Evolutionary conservation across 805 yeast genomes (phyloP), one percentile per base, ranked within the genome.

Genomic region (Candida andamanensis): DNA sequence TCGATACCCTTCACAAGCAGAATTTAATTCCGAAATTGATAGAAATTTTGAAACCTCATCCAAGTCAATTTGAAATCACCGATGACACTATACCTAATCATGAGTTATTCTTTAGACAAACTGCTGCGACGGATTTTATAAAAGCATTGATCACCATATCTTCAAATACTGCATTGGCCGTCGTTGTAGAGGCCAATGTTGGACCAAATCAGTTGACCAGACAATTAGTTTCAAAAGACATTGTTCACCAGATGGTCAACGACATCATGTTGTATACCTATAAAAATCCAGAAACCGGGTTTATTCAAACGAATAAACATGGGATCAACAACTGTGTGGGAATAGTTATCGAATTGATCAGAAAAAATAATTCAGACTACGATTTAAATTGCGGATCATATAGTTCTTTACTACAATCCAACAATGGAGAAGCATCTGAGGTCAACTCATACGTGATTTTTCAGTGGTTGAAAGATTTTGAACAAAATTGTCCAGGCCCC

Each of bases 201-300:
- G 98, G 98, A 1, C 97, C 98, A 2, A 92, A 92, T 52, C 96
- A 86, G 52, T 67, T 92, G 23, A 86, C 96, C 3, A 72, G 98
- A 42, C 90, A 90, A 55, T 67, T 92, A 19, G 97, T 89, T 10
- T 80, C 94, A 12, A 78, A 78, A 25, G 69, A 73, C 24, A 74
- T 84, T 39, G 72, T 87, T 45, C 65, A 72, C 37, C 69, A 72
- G 39, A 65, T 92, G 43, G 83, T 89, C 16, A 59, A 76, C 13
- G 76, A 84, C 41, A 92, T 92, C 84, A 71, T 90, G 34, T 45
- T 65, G 20, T 55, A 45, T 30, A 47, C 49, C 15, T 41, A 39
- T 2, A 30, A 40, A 19, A 38, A 43, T 28, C 39, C 35, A 5
- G 28, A 22, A 6, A 37, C 37, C 19, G 33, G 46, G 12, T 28